A percentile compares a stretch with the other conserved stretches of the same genome.
phyloP scores from a whole-genome alignment of 257 asterid genomes.

The Solanum dulcamara region DNA sequence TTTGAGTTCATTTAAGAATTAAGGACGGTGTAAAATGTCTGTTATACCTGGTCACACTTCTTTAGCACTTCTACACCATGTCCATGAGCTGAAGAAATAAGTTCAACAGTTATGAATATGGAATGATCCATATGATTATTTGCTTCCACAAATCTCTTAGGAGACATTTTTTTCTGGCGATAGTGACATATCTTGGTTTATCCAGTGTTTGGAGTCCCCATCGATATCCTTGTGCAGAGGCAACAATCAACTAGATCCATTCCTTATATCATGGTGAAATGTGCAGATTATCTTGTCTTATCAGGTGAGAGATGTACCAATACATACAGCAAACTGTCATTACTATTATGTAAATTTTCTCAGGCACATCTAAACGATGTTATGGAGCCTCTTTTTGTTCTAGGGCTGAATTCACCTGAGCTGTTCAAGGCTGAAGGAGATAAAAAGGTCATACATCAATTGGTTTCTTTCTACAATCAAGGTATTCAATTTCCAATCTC shows the following conservation, averaged over 20 bases:
- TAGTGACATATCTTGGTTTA: conserved; percentile 3
- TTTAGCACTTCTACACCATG: neutral
- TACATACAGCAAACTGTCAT: neutral
- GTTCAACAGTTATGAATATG: neutral
- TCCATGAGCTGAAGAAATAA: neutral
- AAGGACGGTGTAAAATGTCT: neutral
- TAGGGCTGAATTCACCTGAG: conserved; percentile 64
- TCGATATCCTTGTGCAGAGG: conserved; percentile 63
- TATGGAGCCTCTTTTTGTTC: conserved; percentile 4
- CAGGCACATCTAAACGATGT: neutral
- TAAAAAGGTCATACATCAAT: conserved; percentile 52
- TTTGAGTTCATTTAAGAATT: neutral
- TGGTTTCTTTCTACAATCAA: conserved; percentile 70
- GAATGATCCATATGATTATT: neutral
- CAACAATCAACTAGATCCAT: conserved; percentile 60
- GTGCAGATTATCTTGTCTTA: conserved; percentile 77
- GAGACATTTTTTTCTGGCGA: neutral
- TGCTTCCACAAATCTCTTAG: neutral
- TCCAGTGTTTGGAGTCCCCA: conserved; percentile 78
- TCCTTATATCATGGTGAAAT: conserved; percentile 60
- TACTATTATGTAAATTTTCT: neutral
- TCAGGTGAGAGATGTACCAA: conserved; percentile 42
- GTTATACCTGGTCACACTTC: neutral
- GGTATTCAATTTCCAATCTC: conserved; percentile 28
- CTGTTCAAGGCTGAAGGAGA: conserved; percentile 81